Evolutionary conservation across 129 eudicot genomes (phyloP), one percentile per base, ranked within the genome.

Genomic region (Arctium lappa): DNA sequence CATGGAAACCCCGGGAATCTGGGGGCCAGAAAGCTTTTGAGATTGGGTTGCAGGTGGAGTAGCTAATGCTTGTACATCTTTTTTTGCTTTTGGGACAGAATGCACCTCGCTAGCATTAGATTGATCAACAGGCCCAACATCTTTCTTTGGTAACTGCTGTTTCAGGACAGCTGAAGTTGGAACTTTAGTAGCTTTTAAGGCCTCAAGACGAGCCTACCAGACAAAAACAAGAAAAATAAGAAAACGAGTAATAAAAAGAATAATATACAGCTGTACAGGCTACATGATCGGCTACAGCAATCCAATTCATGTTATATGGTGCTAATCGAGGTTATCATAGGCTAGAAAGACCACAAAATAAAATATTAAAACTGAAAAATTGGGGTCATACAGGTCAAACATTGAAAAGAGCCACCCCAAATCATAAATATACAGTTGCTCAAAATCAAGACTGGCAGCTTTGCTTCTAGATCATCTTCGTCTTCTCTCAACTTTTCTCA

Each of bases 101-200:
- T 86, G 88, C 39, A 79, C 63, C 74, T 92, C 92, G 40, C 74
- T 75, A 42, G 78, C 66, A 79, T 31, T 86, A 38, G 91, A 42
- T 72, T 85, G 89, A 63, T 89, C 86, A 66, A 33, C 29, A 22
- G 77, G 4, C 15, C 82, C 82, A 8, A 38, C 81, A 78, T 87
- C 94, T 77, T 86, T 86, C 70, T 79, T 92, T 3, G 93, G 91
- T 74, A 88, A 27, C 15, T 81, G 90, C 69, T 87, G 91, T 80
- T 89, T 92, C 30, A 91, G 93, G 62, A 83, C 27, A 7, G 87
- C 79, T 36, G 94, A 91, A 76, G 72, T 78, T 72, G 88, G 91
- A 79, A 83, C 1, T 73, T 44, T 15, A 36, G 86, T 82, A 27
- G 86, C 69, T 77, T 83, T 89, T 48, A 81, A 70, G 62, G 94